Evolutionary conservation across 352 stramenopile genomes (phyloP), one percentile per base, ranked within the genome.

Genomic region (Plasmopara halstedii): DNA sequence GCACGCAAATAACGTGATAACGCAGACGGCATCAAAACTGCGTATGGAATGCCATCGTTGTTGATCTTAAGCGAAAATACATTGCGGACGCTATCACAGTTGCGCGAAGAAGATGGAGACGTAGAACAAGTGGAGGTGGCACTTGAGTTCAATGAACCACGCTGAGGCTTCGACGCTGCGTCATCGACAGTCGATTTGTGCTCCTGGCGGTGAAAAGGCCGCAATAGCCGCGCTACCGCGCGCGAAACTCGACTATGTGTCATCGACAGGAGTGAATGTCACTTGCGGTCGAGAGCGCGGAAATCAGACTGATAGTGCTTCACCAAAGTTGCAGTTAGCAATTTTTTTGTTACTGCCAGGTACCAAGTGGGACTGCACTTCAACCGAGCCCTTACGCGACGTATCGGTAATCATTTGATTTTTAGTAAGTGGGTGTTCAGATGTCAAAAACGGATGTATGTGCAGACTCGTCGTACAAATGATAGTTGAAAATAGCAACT

Each of bases 1-100:
- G 65, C 50, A 11, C 51, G 53, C 46, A 71, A 42, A 18, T 71
- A 58, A 6, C 58, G 58, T 34, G 70, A 70, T 29, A 77, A 67
- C 0, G 51, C 50, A 4, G 53, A 46, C 8, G 69, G 69, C 40
- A 80, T 58, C 22, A 59, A 26, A 15, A 74, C 48, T 22, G 56
- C 46, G 34, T 56, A 29, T 1, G 53, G 61, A 11, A 55, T 42
- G 23, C 43, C 38, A 17, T 50, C 38, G 4, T 46, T 17, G 46
- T 51, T 26, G 21, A 15, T 45, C 39, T 59, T 59, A 22, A 68
- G 36, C 25, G 43, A 32, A 23, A 68, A 68, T 17, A 60, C 50
- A 8, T 31, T 25, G 18, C 55, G 42, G 27, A 55, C 56, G 19
- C 45, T 42, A 26, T 42, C 18, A 29, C 54, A 62, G 34, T 36